Conservation (phyloP, 805 yeast species). For the Candida incommunis region DNA sequence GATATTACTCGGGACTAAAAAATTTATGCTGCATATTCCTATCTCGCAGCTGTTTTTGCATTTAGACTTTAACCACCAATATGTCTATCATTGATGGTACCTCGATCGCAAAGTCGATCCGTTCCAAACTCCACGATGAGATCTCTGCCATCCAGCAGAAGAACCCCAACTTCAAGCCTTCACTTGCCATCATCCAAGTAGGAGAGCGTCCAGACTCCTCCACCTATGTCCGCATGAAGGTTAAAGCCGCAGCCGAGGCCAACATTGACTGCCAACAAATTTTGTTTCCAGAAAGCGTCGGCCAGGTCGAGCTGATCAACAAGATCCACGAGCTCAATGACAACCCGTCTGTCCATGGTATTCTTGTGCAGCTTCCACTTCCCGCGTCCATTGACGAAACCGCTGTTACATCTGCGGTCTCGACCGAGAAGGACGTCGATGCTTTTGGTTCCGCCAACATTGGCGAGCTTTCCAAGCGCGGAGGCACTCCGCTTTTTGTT, state of each 20-base stretch:
- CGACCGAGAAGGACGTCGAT: conserved; percentile 83
- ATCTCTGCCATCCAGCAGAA: conserved; percentile 31
- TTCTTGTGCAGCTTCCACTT: conserved; percentile 80
- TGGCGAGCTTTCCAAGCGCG: conserved; percentile 82
- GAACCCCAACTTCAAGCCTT: conserved; percentile 48
- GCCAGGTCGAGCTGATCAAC: conserved; percentile 43
- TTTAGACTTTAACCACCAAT: too few species aligned
- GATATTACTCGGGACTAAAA: too few species aligned
- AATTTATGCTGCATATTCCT: too few species aligned
- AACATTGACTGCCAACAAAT: conserved; percentile 56
- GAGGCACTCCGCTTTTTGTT: conserved; percentile 66
- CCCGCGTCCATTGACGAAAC: conserved; percentile 75
- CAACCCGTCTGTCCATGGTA: conserved; percentile 68
- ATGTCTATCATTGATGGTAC: conserved; percentile 41
- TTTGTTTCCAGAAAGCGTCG: conserved; percentile 45
- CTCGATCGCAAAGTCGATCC: conserved; percentile 36
- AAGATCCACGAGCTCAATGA: conserved; percentile 52
- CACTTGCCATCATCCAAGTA: conserved; percentile 74
- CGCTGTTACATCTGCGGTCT: conserved; percentile 61
- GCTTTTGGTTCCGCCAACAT: conserved; percentile 83
- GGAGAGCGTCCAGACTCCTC: conserved; percentile 86
- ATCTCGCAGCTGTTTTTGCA: too few species aligned
- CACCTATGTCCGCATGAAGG: conserved; percentile 82
- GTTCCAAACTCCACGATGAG: conserved; percentile 37
- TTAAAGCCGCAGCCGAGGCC: conserved; percentile 76